Evolutionary conservation across 108 stramenopile genomes (phyloP).

Genomic region (Pseudonitzschia pungens): DNA sequence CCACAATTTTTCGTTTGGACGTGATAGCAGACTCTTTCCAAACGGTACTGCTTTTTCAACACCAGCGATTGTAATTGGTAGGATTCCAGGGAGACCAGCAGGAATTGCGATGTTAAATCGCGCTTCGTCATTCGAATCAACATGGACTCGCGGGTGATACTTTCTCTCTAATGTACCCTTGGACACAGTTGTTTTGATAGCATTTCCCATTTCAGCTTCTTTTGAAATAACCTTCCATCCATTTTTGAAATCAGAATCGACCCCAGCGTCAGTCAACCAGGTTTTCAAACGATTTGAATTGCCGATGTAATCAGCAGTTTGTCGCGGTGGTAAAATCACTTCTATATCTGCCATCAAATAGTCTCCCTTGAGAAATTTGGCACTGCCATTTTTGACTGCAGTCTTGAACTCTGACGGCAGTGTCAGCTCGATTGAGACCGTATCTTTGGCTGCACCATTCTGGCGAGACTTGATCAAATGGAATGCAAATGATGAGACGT

Average conservation of each 20-base stretch:
- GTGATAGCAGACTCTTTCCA: not conserved
- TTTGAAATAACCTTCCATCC: slow-evolving; percentile 7
- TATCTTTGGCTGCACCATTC: slow-evolving; percentile 3
- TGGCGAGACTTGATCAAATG: slow-evolving; percentile 2
- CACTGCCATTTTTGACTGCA: not conserved
- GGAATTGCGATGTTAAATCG: slow-evolving; percentile 6
- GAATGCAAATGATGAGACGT: slow-evolving; percentile 4
- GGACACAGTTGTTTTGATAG: slow-evolving; percentile 1
- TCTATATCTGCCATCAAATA: slow-evolving; percentile 1
- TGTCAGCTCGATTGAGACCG: not conserved
- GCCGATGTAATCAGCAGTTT: slow-evolving; percentile 9
- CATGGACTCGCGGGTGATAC: slow-evolving; percentile 12
- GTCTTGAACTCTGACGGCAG: not conserved
- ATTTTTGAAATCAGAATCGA: slow-evolving; percentile 3
- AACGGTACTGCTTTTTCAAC: not conserved
- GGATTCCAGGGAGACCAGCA: not conserved
- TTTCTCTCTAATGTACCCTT: not conserved
- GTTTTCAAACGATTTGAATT: slow-evolving; percentile 1
- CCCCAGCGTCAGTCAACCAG: slow-evolving; percentile 2
- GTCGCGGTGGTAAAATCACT: not conserved
- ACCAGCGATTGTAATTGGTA: slow-evolving; percentile 7
- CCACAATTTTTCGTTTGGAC: slow-evolving; percentile 5
- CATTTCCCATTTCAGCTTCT: slow-evolving; percentile 1
- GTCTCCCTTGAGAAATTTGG: slow-evolving; percentile 1
- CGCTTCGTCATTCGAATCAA: slow-evolving; percentile 5